phyloP scores from a whole-genome alignment of 306 rosid species.

The Prunus salicina region DNA sequence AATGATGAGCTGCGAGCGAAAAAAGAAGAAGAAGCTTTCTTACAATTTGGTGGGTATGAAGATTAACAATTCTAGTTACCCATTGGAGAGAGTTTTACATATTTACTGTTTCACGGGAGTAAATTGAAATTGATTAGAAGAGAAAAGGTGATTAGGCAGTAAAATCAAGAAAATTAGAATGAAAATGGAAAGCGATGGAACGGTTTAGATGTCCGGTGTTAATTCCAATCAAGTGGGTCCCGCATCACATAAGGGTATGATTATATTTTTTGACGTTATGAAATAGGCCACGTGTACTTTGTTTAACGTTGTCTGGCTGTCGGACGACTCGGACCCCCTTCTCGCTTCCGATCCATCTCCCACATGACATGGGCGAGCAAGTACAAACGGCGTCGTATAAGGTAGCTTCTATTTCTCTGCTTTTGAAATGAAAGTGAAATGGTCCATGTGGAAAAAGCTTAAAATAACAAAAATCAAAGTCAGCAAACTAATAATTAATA shows the following conservation, averaged over 20 bases:
- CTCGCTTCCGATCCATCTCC: neutral
- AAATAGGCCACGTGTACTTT: constrained; percentile 1
- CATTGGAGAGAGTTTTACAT: too few relatives aligned
- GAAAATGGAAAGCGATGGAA: neutral
- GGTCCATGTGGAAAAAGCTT: neutral
- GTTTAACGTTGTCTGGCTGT: neutral
- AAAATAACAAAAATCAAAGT: neutral
- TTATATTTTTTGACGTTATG: neutral
- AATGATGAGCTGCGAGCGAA: too few relatives aligned
- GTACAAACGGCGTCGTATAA: neutral
- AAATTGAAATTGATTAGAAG: too few relatives aligned
- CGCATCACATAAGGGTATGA: neutral
- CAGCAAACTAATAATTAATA: neutral
- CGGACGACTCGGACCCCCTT: neutral
- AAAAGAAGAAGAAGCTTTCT: too few relatives aligned
- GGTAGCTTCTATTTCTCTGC: neutral
- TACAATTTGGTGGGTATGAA: too few relatives aligned
- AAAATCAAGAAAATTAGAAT: neutral
- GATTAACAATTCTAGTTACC: too few relatives aligned
- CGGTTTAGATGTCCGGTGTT: neutral
- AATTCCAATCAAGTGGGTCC: neutral
- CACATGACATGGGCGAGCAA: neutral
- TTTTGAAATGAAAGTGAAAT: neutral
- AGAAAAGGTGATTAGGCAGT: neutral
- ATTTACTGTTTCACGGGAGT: neutral